Evolutionary conservation across 305 asterid species (phyloP), one percentile per base, ranked within the genome.

Genomic region (Fraxinus paxiana): DNA sequence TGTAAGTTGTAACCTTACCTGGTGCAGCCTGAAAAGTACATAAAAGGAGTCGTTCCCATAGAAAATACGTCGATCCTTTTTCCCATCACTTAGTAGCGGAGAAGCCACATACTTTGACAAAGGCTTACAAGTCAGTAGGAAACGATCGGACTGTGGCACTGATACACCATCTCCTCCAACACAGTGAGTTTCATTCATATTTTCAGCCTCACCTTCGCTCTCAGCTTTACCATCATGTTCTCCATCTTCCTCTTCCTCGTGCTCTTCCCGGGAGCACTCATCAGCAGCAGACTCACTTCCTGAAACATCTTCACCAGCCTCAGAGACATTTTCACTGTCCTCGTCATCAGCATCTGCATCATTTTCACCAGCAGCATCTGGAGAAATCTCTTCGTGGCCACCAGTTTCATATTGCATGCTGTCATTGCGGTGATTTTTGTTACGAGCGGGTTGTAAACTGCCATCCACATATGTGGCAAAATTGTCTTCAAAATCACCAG

Each of bases 151-250:
- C 80, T 84, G 91, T 20, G 93, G 93, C 77, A 90, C 72, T 1
- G 80, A 82, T 34, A 85, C 76, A 70, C 90, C 90, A 70, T 70
- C 75, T 70, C 75, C 75, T 13, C 75, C 75, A 70, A 33, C 43
- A 70, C 46, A 70, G 2, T 70, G 75, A 70, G 26, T 38, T 84
- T 91, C 98, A 86, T 90, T 84, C 26, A 83, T 88, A 77, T 90
- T 94, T 84, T 93, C 99, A 0, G 90, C 98, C 88, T 97, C 99
- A 85, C 97, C 98, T 88, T 95, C 99, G 84, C 97, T 92, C 89
- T 91, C 98, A 38, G 87, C 98, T 89, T 94, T 93, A 61, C 90
- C 93, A 82, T 96, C 96, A 83, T 70, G 75, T 67, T 90, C 97
- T 43, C 85, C 97, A 78, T 90, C 97, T 75, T 91, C 98, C 88